phyloP scores from a whole-genome alignment of 192 early-diverging fungal species.

The Coemansia sp. region DNA sequence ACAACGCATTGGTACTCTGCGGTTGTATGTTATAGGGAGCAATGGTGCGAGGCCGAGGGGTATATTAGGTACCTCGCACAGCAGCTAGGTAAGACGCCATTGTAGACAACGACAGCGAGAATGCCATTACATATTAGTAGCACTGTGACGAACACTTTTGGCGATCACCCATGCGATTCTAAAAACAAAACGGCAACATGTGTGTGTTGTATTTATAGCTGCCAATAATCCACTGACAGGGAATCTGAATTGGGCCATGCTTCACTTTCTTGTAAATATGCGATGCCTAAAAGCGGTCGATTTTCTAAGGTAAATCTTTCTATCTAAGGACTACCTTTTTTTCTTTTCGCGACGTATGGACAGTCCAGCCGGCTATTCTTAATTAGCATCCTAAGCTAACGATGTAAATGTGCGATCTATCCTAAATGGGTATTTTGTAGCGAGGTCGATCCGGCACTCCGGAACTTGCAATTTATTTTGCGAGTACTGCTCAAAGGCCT shows the following conservation, averaged over 20 bases:
- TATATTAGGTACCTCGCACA: slow-evolving; percentile 40
- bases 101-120: neutral
- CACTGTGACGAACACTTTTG: neutral
- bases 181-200: slow-evolving; percentile 10
- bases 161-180: neutral
- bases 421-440: neutral
- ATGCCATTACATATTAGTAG: neutral
- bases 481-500: slow-evolving; percentile 40
- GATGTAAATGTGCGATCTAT: neutral
- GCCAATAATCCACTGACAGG: slow-evolving; percentile 45
- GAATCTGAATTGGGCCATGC: slow-evolving; percentile 52
- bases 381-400: neutral
- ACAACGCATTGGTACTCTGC: neutral
- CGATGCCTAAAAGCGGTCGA: slow-evolving; percentile 54
- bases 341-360: neutral
- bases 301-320: slow-evolving; percentile 24
- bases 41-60: slow-evolving; percentile 37
- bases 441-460: slow-evolving; percentile 35
- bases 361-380: neutral
- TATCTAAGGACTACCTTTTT: neutral
- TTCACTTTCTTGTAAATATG: slow-evolving; percentile 49
- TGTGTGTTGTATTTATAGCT: slow-evolving; percentile 24
- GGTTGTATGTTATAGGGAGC: slow-evolving; percentile 25
- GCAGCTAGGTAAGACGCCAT: slow-evolving; percentile 28
- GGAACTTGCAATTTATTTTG: slow-evolving; percentile 44